Evolutionary conservation across 2,329 filamentous ascomycete species (phyloP), one percentile per base, ranked within the genome.

Genomic region (Orbilia quercus): DNA sequence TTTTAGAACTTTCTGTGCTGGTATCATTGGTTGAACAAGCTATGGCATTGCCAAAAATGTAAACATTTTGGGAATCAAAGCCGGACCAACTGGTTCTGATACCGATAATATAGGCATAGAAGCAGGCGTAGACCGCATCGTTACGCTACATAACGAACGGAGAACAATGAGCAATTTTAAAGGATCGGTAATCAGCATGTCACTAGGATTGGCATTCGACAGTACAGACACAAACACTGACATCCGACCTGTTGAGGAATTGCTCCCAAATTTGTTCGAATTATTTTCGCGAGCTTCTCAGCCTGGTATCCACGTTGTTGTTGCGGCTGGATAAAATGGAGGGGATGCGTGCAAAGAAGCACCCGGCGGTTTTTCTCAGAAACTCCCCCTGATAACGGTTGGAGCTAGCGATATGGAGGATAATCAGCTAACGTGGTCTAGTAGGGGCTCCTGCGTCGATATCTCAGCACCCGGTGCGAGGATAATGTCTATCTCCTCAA

Each of bases 131-230:
- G 80, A 81, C 54, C 88, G 80, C 77, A 80, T 81, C 23, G 79
- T 81, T 11, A 72, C 80, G 51, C 79, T 80, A 45, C 84, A 85
- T 78, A 80, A 83, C 36, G 76, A 80, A 65, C 79, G 82, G 74
- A 80, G 80, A 72, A 77, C 14, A 3, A 16, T 25, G 1, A 16
- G 31, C 7, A 34, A 12, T n/a, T 44, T 25, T 12, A 36, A 48
- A 40, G 62, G 53, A 7, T 66, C 51, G 1, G 62, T 58, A 11
- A 42, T 66, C 2, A 66, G 38, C 38, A 58, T 66, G 40, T 66
- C 62, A 4, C 38, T 57, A 1, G 51, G 18, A n/a, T 47, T 28
- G 18, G 14, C 38, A 22, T 45, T 25, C 1, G 12, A 6, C 31
- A 34, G 6, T 6, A 34, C 6, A 34, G 31, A 34, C 31, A 5